Evolutionary conservation across 768 basidiomycete genomes (phyloP), one percentile per base, ranked within the genome.

Genomic region (Naganishia kalamii): DNA sequence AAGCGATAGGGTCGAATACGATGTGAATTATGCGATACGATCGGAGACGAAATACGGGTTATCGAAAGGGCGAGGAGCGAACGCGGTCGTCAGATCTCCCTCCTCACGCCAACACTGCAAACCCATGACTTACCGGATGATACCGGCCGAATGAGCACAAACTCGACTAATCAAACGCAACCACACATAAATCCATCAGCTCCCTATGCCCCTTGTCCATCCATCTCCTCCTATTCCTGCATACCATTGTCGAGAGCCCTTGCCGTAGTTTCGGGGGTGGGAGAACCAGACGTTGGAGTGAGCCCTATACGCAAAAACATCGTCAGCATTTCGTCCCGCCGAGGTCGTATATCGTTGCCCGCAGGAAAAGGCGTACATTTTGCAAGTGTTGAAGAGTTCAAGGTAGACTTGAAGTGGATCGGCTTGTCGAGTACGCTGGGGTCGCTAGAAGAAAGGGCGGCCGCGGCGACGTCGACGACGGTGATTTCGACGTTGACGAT

Each of bases 271-370:
- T 80, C 92, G 86, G 68, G 92, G 92, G 76, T 89, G 89, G 80
- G 90, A 91, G 82, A 92, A 92, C 92, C 92, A 96, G 82, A 96
- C 87, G 75, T 91, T 88, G 84, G 93, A 90, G 90, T 94, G 92
- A 77, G 92, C 92, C 92, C 94, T 91, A 82, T 84, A 87, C 11
- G 25, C 37, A 19, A 63, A 35, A 29, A 4, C 13, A 29, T 54
- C 48, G 25, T 11, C 54, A 33, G 5, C 37, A n/a, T 11, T 41
- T 23, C 54, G 40, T 52, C 30, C 40, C 21, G 4, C 54, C 27
- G 21, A 19, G 4, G 8, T 57, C 37, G 25, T 19, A 50, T 37
- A 5, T 37, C 33, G 33, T 33, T n/a, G n/a, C 52, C 6, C 15
- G 33, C 2, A 13, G 12, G 15, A 37, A 4, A 33, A 32, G 30